Percentiles rank a stretch among this genome's conserved stretches.
These are phyloP conservation scores for Lepidium sativum DNA, from an alignment of 345 rosid species.

Conservation along the genomic window DNA sequence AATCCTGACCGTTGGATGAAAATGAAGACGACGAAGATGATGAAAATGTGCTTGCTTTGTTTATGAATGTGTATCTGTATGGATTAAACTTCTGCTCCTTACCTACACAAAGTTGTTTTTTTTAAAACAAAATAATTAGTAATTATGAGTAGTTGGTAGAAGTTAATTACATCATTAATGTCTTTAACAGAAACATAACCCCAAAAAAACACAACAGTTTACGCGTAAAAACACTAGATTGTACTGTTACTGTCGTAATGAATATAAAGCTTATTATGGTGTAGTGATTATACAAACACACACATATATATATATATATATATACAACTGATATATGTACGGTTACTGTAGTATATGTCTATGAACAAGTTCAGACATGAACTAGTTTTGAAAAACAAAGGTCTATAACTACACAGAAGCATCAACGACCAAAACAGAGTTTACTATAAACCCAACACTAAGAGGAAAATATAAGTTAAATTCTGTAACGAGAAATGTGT, in stretches of 20 bases:
- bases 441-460: background rate
- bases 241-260: slow-evolving; percentile 6
- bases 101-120: background rate
- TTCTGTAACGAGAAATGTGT: background rate
- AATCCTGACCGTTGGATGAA: slow-evolving; percentile 39
- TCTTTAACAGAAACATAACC: background rate
- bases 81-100: slow-evolving; percentile 28
- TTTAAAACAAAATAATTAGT: no score
- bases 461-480: background rate
- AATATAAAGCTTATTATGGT: background rate
- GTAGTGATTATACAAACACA: background rate
- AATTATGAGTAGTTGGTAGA: slow-evolving; percentile 10
- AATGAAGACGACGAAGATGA: slow-evolving; percentile 47
- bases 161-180: slow-evolving; percentile 21
- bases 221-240: background rate
- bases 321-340: background rate
- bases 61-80: slow-evolving; percentile 61
- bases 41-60: slow-evolving; percentile 69
- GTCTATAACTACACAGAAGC: background rate
- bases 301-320: background rate
- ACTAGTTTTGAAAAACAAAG: background rate
- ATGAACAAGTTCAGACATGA: background rate
- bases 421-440: background rate
- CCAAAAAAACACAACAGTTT: background rate
- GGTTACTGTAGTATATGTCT: background rate